Base-by-base conservation (phyloP, 257 asterid species). In the Nicotiana tomentosiformis region DNA sequence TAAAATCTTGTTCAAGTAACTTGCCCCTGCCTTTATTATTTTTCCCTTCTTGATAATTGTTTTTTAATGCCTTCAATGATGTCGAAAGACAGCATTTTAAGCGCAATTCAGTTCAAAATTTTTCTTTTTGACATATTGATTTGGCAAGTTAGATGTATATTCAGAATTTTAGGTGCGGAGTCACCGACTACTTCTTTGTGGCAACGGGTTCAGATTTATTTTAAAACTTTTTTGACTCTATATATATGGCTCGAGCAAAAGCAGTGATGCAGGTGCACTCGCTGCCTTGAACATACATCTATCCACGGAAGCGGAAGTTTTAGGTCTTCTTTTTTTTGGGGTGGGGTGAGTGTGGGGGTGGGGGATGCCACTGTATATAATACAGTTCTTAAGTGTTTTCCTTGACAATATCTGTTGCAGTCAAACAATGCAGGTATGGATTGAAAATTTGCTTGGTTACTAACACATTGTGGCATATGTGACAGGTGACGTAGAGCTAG, bases 401-500 rank as follows among this genome's bases (percentile, higher is more conserved):
- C n/a, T 46, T 72, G 57, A 72, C 79, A 56, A 72, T 72, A 26
- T 76, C 9, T 1, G 46, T 74, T 60, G 39, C 79, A 49, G 39
- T 23, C 46, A 72, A 39, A 15, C 80, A 23, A 14, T 49, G 57
- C 62, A 15, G 15, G 26, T 74, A 32, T 46, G 79, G 61, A 23
- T 23, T 46, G 7, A 49, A 74, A 46, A 23, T 23, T 74, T 74
- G 57, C 79, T 14, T 74, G 26, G 26, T 76, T 76, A 76, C 46
- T 76, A 51, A 76, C 64, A 23, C 26, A 16, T 51, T 76, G 80
- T 76, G 46, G 43, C 16, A 68, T 82, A 81, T 86, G 33, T 82
- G 82, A 74, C 91, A 96, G 99, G 98, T 26, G 93, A 96, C 87
- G 99, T 96, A 53, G 98, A 96, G 87, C 90, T 96, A 77, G 87